These are phyloP conservation scores for Vinca minor DNA, from an alignment of 257 asterid genomes.

Conservation along the genomic window DNA sequence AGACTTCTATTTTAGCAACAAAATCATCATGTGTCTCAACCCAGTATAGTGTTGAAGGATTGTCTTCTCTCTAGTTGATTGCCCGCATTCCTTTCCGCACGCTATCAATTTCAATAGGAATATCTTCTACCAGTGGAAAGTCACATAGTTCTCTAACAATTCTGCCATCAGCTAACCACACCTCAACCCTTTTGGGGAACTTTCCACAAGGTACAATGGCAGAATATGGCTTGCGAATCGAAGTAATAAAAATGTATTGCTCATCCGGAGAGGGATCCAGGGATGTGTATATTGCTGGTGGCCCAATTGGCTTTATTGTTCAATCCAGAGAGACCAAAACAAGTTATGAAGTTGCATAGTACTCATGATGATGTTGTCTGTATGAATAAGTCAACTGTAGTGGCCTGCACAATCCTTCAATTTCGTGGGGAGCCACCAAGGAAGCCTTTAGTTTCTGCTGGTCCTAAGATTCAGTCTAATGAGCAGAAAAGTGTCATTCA, in stretches of 20 bases:
- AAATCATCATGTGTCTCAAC: constrained; percentile 98
- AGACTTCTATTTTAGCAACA: constrained; percentile 91
- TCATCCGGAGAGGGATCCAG: too few relatives aligned
- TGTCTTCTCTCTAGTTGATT: constrained; percentile 84
- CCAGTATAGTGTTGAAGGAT: constrained; percentile 86
- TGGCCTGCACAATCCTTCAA: constrained; percentile 85
- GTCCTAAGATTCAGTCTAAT: constrained; percentile 93
- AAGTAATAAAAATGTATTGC: constrained; percentile 51
- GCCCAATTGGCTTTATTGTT: too few relatives aligned
- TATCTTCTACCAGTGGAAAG: constrained; percentile 92
- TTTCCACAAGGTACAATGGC: constrained; percentile 83
- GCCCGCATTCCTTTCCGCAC: too few relatives aligned
- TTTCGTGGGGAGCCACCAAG: constrained; percentile 89
- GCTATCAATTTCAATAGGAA: too few relatives aligned
- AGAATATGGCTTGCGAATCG: constrained; percentile 83
- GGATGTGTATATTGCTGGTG: too few relatives aligned
- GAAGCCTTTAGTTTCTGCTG: constrained; percentile 80
- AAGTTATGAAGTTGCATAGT: too few relatives aligned
- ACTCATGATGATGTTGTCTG: too few relatives aligned
- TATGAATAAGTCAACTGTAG: constrained; percentile 69
- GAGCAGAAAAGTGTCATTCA: constrained; percentile 68
- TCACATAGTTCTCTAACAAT: constrained; percentile 82
- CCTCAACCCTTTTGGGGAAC: constrained; percentile 73
- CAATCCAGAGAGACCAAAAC: too few relatives aligned
- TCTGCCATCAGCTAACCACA: constrained; percentile 79